A percentile compares a stretch with the other conserved stretches of the same genome.
Conservation (phyloP, 345 rosid genomes). For the Ceriops tagal region DNA sequence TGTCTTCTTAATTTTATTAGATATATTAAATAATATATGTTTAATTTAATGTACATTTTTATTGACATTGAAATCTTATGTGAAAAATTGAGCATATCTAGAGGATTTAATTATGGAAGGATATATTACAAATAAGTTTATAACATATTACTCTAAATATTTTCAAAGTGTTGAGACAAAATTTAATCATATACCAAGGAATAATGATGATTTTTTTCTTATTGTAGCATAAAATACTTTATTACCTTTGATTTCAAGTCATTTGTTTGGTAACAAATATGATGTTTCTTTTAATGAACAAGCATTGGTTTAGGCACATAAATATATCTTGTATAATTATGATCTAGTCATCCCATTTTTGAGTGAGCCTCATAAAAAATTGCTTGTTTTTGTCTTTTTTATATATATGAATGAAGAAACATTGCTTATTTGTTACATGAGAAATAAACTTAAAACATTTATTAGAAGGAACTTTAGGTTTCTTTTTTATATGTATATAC, state of each 20-base stretch:
- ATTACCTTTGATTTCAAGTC: not conserved
- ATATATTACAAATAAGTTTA: too few species aligned
- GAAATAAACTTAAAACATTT: too few species aligned
- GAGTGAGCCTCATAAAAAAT: not conserved
- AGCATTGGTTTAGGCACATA: not conserved
- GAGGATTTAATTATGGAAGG: too few species aligned
- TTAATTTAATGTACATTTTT: not conserved
- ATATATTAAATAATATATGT: too few species aligned
- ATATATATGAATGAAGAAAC: not conserved
- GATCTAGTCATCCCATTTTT: constrained; percentile 3
- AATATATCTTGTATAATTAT: not conserved
- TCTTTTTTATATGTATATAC: not conserved
- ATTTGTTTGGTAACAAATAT: not conserved
- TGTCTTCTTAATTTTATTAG: too few species aligned
- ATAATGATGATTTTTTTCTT: not conserved
- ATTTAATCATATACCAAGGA: not conserved
- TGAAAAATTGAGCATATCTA: too few species aligned
- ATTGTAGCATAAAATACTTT: not conserved
- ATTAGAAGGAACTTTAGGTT: too few species aligned
- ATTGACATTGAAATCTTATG: not conserved
- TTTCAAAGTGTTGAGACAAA: not conserved
- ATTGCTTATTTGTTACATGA: too few species aligned
- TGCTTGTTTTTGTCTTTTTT: too few species aligned
- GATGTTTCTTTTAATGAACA: too few species aligned
- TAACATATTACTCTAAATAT: not conserved